Evolutionary conservation across 305 asterid species (phyloP).

Genomic region (Ilex paraguariensis): DNA sequence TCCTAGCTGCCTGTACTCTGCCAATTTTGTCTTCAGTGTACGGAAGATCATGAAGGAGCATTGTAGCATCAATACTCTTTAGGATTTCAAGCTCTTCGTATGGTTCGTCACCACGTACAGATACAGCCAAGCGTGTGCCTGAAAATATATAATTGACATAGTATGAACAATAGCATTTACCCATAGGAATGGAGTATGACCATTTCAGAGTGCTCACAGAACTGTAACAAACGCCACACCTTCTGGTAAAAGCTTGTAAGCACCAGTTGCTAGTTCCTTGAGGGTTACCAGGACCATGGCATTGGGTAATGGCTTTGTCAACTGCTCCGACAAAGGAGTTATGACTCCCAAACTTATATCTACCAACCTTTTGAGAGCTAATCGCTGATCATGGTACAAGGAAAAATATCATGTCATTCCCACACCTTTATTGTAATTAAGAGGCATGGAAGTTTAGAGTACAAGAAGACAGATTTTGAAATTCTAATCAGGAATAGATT

Average conservation of each 20-base stretch:
- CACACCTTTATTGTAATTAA: slow-evolving; percentile 1
- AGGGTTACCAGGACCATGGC: slow-evolving; percentile 75
- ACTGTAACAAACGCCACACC: slow-evolving; percentile 32
- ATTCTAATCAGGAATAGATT: neutral
- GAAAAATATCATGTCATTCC: slow-evolving; percentile 19
- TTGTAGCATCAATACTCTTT: slow-evolving; percentile 61
- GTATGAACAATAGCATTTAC: slow-evolving; percentile 8
- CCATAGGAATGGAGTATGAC: neutral
- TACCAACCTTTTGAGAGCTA: slow-evolving; percentile 88
- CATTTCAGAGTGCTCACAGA: slow-evolving; percentile 5
- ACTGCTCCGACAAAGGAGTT: slow-evolving; percentile 87
- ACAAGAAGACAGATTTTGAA: no score
- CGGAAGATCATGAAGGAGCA: slow-evolving; percentile 86
- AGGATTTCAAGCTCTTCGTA: slow-evolving; percentile 66
- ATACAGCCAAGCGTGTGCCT: slow-evolving; percentile 84
- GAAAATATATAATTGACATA: slow-evolving; percentile 16
- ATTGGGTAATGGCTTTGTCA: slow-evolving; percentile 85
- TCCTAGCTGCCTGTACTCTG: slow-evolving; percentile 97
- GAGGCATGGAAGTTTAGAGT: neutral
- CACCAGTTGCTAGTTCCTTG: slow-evolving; percentile 80
- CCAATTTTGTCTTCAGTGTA: slow-evolving; percentile 70
- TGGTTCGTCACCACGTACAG: slow-evolving; percentile 86
- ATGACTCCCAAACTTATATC: slow-evolving; percentile 97
- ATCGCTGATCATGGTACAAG: slow-evolving; percentile 48
- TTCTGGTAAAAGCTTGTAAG: slow-evolving; percentile 86